Evolutionary conservation across 306 rosid genomes (phyloP).

Genomic region (Pterocarpus macrocarpus): DNA sequence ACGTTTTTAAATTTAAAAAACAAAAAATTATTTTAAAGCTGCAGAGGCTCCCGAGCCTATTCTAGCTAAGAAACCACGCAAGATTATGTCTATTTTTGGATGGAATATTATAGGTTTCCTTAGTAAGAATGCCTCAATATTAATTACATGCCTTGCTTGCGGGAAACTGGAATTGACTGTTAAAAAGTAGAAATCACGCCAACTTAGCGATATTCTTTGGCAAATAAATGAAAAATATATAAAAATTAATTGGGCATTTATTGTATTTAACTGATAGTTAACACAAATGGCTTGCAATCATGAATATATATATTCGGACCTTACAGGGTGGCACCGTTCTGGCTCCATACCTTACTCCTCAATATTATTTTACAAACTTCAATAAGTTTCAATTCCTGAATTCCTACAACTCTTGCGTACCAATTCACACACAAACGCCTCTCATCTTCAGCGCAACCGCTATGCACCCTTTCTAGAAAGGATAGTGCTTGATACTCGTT

Average conservation of each 20-base stretch:
- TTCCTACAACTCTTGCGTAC: background rate
- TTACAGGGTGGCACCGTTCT: constrained; percentile 46
- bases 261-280: constrained; percentile 18
- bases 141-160: background rate
- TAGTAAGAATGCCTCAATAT: background rate
- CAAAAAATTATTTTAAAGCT: background rate
- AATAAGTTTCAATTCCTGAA: constrained; percentile 5
- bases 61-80: background rate
- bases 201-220: constrained; percentile 28
- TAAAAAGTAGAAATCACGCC: constrained; percentile 1
- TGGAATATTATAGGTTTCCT: background rate
- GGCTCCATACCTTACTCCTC: constrained; percentile 33
- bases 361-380: constrained; percentile 4
- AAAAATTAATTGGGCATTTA: constrained; percentile 16
- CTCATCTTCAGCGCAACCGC: background rate
- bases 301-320: constrained; percentile 3
- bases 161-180: background rate
- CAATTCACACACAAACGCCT: background rate
- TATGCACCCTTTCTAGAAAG: no score
- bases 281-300: constrained; percentile 46
- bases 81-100: background rate
- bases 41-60: no score
- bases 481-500: no score
- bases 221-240: constrained; percentile 18
- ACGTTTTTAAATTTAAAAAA: no score